A percentile compares a stretch with the other conserved stretches of the same genome.
Conservation (phyloP, 2,329 filamentous ascomycete species). For the Claviceps sp. region DNA sequence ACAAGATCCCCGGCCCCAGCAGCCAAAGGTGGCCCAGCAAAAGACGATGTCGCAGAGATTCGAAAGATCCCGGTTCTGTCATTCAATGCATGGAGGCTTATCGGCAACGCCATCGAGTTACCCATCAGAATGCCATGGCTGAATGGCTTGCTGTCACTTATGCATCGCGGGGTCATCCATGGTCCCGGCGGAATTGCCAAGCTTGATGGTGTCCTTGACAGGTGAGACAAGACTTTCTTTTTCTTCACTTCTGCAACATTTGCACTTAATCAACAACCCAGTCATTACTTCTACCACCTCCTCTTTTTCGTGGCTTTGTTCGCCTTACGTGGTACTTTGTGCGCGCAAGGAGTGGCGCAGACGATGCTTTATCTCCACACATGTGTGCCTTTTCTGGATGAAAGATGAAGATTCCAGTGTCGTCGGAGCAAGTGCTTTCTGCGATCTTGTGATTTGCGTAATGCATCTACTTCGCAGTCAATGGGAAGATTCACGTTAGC, state of each 20-base stretch:
- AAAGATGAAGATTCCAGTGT: neutral
- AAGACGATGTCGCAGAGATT: neutral
- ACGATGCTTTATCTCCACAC: neutral
- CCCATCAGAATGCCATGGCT: conserved; percentile 84
- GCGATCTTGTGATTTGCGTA: neutral
- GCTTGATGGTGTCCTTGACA: conserved; percentile 70
- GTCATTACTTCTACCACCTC: neutral
- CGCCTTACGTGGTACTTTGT: conserved; percentile 24
- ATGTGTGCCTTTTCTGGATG: neutral
- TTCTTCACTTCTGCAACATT: conserved; percentile 6
- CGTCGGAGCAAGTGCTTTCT: neutral
- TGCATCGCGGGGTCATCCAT: conserved; percentile 58
- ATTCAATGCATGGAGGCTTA: conserved; percentile 65
- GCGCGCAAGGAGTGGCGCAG: neutral
- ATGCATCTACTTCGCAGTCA: conserved; percentile 17
- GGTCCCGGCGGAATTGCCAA: conserved; percentile 65
- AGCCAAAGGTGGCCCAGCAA: conserved; percentile 4
- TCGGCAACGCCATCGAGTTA: conserved; percentile 60
- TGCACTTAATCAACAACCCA: conserved; percentile 5
- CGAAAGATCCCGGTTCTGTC: conserved; percentile 52
- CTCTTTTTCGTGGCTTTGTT: neutral
- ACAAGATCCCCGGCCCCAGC: neutral
- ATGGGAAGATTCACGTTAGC: conserved; percentile 22
- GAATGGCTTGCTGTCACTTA: conserved; percentile 56
- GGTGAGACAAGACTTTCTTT: conserved; percentile 46